phyloP scores from a whole-genome alignment of 2,329 filamentous ascomycete genomes.

The Penicillium aurantiogriseum region DNA sequence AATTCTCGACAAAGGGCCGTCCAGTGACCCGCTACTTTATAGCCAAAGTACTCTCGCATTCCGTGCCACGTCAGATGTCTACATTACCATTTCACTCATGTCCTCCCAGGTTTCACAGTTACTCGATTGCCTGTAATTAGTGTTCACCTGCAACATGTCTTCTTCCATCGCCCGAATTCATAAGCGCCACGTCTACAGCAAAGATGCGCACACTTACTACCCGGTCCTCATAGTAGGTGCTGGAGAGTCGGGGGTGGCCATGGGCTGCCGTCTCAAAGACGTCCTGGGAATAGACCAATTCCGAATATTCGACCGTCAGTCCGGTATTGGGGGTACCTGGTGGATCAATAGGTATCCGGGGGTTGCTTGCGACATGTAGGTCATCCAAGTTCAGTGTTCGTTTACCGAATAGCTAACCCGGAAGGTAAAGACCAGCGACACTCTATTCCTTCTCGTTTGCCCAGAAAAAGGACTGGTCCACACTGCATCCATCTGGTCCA shows the following conservation, averaged over 20 bases:
- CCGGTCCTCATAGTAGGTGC: conserved; percentile 60
- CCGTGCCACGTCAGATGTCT: background rate
- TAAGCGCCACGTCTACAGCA: conserved; percentile 40
- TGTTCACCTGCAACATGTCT: conserved; percentile 20
- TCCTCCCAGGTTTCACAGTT: background rate
- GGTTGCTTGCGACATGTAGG: conserved; percentile 56
- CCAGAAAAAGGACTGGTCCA: conserved; percentile 53
- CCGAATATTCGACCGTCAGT: conserved; percentile 59
- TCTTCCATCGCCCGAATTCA: conserved; percentile 38
- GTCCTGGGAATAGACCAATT: conserved; percentile 60
- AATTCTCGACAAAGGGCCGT: background rate
- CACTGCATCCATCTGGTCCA: conserved; percentile 48
- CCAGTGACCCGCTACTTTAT: background rate
- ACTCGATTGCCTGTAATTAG: background rate
- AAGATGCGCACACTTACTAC: conserved; percentile 45
- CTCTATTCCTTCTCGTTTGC: conserved; percentile 59
- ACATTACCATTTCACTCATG: background rate
- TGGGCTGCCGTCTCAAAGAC: conserved; percentile 59
- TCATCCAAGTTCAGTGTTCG: background rate
- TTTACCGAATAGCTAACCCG: background rate
- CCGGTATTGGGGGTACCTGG: conserved; percentile 64
- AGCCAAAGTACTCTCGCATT: too few species aligned
- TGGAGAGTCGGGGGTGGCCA: conserved; percentile 62
- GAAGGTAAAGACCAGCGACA: conserved; percentile 47
- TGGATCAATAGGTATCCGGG: conserved; percentile 62